phyloP scores from a whole-genome alignment of 768 basidiomycete species.

The Leccinellum luteum region DNA sequence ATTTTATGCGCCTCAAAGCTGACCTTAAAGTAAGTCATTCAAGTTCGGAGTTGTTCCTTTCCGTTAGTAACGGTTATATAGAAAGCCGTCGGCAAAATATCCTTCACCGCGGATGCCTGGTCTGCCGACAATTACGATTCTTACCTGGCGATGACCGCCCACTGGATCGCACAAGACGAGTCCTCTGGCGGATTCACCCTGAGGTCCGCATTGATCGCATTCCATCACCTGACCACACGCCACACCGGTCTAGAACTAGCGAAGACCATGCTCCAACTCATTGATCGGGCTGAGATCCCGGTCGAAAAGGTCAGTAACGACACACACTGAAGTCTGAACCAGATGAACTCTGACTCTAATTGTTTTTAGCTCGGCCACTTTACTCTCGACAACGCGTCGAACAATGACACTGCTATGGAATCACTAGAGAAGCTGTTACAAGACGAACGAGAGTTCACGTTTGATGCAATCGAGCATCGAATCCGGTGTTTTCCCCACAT shows the following conservation, averaged over 20 bases:
- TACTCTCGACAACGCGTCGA: background rate
- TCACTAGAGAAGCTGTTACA: background rate
- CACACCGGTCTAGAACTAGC: background rate
- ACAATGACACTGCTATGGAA: background rate
- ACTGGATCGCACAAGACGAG: background rate
- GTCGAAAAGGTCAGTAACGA: background rate
- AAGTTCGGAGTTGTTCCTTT: background rate
- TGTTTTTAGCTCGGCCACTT: background rate
- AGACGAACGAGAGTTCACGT: background rate
- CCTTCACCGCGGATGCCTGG: background rate
- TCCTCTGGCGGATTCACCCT: background rate
- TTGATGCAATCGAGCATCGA: background rate
- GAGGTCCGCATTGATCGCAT: background rate
- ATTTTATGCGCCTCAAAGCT: background rate
- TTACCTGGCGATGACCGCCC: background rate
- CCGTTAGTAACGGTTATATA: background rate
- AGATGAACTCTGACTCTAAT: background rate
- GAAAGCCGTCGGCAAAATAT: background rate
- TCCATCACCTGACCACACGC: background rate
- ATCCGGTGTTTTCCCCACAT: background rate
- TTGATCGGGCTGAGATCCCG: background rate
- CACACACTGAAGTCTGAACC: background rate
- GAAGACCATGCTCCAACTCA: background rate
- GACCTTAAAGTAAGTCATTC: background rate
- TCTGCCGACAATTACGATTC: background rate